Conservation (phyloP, 139 green algal genomes). For the Chara braunii region DNA sequence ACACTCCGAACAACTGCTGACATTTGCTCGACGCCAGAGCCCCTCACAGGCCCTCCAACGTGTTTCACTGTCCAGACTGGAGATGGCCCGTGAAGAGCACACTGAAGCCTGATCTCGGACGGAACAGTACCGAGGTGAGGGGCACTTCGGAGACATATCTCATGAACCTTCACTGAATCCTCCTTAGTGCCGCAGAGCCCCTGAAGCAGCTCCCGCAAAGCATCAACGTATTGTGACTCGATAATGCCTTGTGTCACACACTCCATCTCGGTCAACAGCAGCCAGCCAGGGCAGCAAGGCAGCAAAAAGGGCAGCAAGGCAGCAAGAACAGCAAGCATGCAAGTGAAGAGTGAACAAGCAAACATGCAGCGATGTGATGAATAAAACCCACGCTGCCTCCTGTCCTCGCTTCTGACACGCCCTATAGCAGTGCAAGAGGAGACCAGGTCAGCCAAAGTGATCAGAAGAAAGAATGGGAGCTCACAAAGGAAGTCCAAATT, state of each 20-base stretch:
- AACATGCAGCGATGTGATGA: no score
- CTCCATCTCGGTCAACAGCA: no score
- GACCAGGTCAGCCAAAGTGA: no score
- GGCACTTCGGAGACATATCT: conserved; percentile 3
- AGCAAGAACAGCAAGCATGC: no score
- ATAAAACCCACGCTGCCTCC: no score
- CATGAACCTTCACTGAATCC: not conserved
- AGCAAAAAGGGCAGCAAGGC: no score
- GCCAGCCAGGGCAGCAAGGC: no score
- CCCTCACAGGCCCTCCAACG: conserved; percentile 14
- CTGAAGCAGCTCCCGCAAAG: conserved; percentile 10
- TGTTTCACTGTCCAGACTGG: conserved; percentile 9
- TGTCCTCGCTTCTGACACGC: no score
- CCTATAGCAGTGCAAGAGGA: no score
- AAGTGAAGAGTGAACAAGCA: no score
- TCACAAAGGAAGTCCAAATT: no score
- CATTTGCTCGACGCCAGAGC: conserved; percentile 12
- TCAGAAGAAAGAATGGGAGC: no score
- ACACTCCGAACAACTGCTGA: not conserved
- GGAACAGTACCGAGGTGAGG: not conserved
- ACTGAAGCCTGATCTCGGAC: not conserved
- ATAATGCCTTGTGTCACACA: conserved; percentile 1
- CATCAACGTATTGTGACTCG: conserved; percentile 12
- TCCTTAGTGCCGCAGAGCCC: conserved; percentile 8
- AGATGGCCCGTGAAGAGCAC: not conserved